Evolutionary conservation across 225 moss, liverwort and hornwort genomes (phyloP).

Genomic region (Pseudoscleropodium purum): DNA sequence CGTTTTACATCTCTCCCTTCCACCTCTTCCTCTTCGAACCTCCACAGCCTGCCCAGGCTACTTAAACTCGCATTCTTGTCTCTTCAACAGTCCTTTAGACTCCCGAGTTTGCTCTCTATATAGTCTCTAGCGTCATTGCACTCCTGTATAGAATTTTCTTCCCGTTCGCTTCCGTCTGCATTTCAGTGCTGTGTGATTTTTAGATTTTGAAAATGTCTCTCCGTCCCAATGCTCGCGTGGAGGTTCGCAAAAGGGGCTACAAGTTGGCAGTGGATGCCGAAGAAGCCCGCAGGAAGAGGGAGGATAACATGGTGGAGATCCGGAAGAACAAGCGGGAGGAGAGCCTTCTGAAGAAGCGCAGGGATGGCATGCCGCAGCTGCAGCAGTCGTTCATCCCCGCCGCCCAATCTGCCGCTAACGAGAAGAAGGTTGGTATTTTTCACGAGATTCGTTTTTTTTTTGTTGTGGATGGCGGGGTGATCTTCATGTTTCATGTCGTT

Average conservation of each 20-base stretch:
- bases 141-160: not conserved
- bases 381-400: conserved; percentile 52
- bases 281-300: conserved; percentile 87
- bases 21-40: not conserved
- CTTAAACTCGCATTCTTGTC: too few relatives aligned
- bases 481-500: not conserved
- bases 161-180: not conserved
- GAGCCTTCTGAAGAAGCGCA: conserved; percentile 79
- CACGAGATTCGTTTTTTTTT: not conserved
- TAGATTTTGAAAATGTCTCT: conserved; percentile 44
- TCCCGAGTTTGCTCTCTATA: not conserved
- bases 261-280: conserved; percentile 96
- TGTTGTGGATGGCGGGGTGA: not conserved
- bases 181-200: too few relatives aligned
- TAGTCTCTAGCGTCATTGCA: not conserved
- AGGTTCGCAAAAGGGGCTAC: conserved; percentile 94
- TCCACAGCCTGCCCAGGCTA: not conserved
- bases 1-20: not conserved
- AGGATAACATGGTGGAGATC: conserved; percentile 99
- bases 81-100: not conserved
- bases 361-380: conserved; percentile 85
- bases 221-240: conserved; percentile 80
- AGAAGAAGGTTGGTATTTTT: conserved; percentile 63
- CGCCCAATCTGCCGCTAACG: conserved; percentile 63
- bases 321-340: conserved; percentile 96